A percentile compares a stretch with the other conserved stretches of the same genome.
phyloP scores from a whole-genome alignment of 2,329 filamentous ascomycete species.

The Colletotrichum lindemuthianum region DNA sequence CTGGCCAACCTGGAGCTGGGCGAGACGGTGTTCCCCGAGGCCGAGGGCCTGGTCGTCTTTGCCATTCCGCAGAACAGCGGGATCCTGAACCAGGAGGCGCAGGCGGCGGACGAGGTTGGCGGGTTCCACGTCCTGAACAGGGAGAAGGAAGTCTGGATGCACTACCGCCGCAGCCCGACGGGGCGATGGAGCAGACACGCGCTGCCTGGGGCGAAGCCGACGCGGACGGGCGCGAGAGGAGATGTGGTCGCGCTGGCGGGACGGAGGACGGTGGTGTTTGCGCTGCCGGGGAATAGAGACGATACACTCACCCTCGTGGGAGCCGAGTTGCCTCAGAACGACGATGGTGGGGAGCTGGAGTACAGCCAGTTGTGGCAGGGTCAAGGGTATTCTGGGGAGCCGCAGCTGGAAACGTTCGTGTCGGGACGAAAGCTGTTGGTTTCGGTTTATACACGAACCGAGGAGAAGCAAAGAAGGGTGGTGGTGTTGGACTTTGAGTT shows the following conservation, averaged over 20 bases:
- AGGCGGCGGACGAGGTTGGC: conserved; percentile 25
- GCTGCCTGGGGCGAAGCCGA: conserved; percentile 21
- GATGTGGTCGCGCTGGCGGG: conserved; percentile 25
- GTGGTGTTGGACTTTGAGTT: conserved; percentile 30
- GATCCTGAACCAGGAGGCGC: conserved; percentile 32
- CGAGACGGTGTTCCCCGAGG: conserved; percentile 30
- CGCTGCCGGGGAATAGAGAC: conserved; percentile 28
- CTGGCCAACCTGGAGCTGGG: conserved; percentile 28
- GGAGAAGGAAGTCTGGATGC: conserved; percentile 32
- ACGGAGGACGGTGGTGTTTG: conserved; percentile 15
- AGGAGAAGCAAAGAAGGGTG: conserved; percentile 27
- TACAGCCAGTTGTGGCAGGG: conserved; percentile 21
- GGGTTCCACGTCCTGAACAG: conserved; percentile 32
- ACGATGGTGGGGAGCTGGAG: neutral
- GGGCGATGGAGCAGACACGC: conserved; percentile 20
- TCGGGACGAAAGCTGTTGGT: conserved; percentile 19
- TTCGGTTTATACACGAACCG: conserved; percentile 29
- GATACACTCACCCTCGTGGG: conserved; percentile 24
- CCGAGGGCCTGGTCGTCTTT: conserved; percentile 28
- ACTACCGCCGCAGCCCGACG: conserved; percentile 24
- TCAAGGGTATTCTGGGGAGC: conserved; percentile 31
- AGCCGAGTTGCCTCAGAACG: neutral
- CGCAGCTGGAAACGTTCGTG: conserved; percentile 26
- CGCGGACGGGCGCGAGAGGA: conserved; percentile 27
- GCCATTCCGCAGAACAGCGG: conserved; percentile 32